Evolutionary conservation across 345 rosid species (phyloP).

Genomic region (Cardamine resedifolia): DNA sequence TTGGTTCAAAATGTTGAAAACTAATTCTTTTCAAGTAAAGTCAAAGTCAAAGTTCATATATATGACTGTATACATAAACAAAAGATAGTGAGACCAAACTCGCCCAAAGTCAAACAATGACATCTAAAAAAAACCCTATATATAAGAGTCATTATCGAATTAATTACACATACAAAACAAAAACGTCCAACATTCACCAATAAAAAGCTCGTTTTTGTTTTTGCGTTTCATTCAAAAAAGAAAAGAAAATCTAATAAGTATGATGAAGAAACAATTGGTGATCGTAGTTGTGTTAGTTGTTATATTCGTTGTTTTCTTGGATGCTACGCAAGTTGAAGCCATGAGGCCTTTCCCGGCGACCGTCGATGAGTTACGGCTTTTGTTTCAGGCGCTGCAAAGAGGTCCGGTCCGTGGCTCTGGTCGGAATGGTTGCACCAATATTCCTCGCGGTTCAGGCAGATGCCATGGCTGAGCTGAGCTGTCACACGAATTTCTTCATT

Average conservation of each 20-base stretch:
- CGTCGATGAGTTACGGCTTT: constrained; percentile 20
- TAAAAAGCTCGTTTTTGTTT: constrained; percentile 21
- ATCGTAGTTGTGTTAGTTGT: constrained; percentile 11
- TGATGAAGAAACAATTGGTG: constrained; percentile 35
- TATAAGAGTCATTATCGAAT: constrained; percentile 25
- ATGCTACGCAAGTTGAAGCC: constrained; percentile 34
- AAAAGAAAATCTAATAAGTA: background rate
- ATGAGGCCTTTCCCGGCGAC: constrained; percentile 32
- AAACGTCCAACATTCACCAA: constrained; percentile 4
- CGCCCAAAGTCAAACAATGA: constrained; percentile 34
- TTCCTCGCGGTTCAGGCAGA: constrained; percentile 27
- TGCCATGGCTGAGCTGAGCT: constrained; percentile 29
- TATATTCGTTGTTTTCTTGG: constrained; percentile 23
- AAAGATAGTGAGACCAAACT: constrained; percentile 27
- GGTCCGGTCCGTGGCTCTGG: constrained; percentile 34
- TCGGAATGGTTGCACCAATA: constrained; percentile 37
- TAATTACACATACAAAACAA: constrained; percentile 21
- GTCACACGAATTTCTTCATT: constrained; percentile 16
- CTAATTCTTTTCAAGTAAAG: constrained; percentile 28
- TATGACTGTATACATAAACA: constrained; percentile 26
- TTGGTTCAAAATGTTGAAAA: constrained; percentile 31
- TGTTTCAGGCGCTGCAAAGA: constrained; percentile 33
- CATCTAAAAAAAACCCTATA: constrained; percentile 27
- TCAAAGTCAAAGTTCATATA: constrained; percentile 35
- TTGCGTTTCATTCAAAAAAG: background rate